Percentiles rank a stretch among this genome's conserved stretches.
phyloP scores from a whole-genome alignment of 2,329 filamentous ascomycete species.

The Alternaria atra region DNA sequence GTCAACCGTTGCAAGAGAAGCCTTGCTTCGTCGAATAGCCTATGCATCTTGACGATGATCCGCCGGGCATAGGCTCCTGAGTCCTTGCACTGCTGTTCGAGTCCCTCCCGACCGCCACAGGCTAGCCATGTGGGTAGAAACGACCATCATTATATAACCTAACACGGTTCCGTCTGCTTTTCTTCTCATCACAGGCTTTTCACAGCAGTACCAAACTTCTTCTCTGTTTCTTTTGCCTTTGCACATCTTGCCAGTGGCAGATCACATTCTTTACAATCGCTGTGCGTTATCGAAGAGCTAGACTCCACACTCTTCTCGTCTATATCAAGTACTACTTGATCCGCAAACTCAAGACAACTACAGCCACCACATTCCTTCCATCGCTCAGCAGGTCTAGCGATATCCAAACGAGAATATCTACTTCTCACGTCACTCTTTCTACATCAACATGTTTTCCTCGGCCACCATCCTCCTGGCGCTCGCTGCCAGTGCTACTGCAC shows the following conservation, averaged over 20 bases:
- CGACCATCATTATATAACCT: slow-evolving; percentile 33
- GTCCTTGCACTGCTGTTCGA: slow-evolving; percentile 24
- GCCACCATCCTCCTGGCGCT: slow-evolving; percentile 63
- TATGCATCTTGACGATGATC: slow-evolving; percentile 35
- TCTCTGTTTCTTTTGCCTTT: slow-evolving; percentile 28
- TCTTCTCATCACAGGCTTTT: slow-evolving; percentile 33
- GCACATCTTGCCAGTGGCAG: slow-evolving; percentile 50
- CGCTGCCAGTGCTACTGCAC: slow-evolving; percentile 70
- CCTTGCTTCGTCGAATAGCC: slow-evolving; percentile 38
- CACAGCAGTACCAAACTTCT: slow-evolving; percentile 35
- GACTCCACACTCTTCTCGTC: slow-evolving; percentile 21
- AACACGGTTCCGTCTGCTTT: slow-evolving; percentile 25
- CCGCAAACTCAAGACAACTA: slow-evolving; percentile 16
- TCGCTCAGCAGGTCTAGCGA: slow-evolving; percentile 54
- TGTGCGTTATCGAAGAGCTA: slow-evolving; percentile 35
- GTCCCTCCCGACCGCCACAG: slow-evolving; percentile 31
- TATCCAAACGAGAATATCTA: slow-evolving; percentile 29
- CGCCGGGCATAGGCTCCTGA: slow-evolving; percentile 35
- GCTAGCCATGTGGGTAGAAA: slow-evolving; percentile 24
- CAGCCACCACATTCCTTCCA: slow-evolving; percentile 28
- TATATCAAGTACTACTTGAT: slow-evolving; percentile 12
- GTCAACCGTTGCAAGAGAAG: slow-evolving; percentile 34
- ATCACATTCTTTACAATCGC: slow-evolving; percentile 42
- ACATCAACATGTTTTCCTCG: slow-evolving; percentile 60
- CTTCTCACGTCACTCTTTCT: slow-evolving; percentile 28